Base-by-base conservation (phyloP, 352 stramenopile genomes). In the Pythium myriotylum region DNA sequence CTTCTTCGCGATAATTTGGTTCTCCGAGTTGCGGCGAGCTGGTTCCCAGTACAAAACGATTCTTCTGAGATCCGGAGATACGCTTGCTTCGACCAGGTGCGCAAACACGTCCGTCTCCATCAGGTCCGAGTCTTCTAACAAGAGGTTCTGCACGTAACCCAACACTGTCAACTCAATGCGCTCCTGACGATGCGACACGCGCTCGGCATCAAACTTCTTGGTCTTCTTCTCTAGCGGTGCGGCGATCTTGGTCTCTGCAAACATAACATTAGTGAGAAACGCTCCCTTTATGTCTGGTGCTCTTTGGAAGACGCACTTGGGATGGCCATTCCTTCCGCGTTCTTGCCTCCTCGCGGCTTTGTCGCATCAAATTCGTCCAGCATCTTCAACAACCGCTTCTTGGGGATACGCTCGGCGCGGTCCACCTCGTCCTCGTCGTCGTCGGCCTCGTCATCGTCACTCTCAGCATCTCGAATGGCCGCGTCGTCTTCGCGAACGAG, bases 41-140 rank as follows among this genome's bases (percentile, higher is more conserved):
- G 84, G 81, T 29, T 92, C 82, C 84, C 84, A 94, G 46, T 77
- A 86, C 52, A 94, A 54, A 49, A 94, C 72, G 10, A 90, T 70
- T 20, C 79, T 67, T 41, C 82, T 68, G 33, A 94, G 66, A 52
- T 91, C 84, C 20, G 80, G 79, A 19, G 84, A 77, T 14, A 88
- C 84, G 46, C 70, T 93, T 42, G 79, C 80, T 81, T 94, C 84
- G 4, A 91, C 67, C 40, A 94, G 74, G 58, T 76, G 83, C 12
- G 82, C 74, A 51, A 93, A 73, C 27, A 93, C 76, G 45, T 91
- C 71, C 17, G 66, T 76, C 37, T 76, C 77, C 37, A 70, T 82
- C 42, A 74, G 50, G 58, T 91, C 81, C 2, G 79, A 77, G 54
- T 94, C 68, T 40, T 91, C 77, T 20, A 87, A 23, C 20, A 92